Base-by-base conservation (phyloP, 257 asterid genomes). In the Solanum ossicruentum region DNA sequence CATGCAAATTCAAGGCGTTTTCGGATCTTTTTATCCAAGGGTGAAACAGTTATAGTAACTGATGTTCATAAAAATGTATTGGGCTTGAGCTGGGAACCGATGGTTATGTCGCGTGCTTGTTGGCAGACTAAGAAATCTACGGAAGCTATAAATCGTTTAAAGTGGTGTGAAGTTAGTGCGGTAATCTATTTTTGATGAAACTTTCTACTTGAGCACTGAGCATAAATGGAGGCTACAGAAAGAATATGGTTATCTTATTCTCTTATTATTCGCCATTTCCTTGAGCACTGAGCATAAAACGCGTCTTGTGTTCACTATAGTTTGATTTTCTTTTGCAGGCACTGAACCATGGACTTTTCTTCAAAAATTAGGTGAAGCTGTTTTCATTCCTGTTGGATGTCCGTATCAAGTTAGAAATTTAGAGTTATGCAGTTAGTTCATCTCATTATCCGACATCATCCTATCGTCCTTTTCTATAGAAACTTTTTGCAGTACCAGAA, bases 1-100 rank as follows among this genome's bases (percentile, higher is more conserved):
- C 88, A 41, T 55, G 90, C 84, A 82, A 95, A 93, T 87, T 80
- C 90, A 89, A 87, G 88, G 85, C 98, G 93, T 92, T 95, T 96
- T 85, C 94, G 87, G 78, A 84, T 91, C 87, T 97, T 93, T 80
- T 93, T 97, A 98, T 82, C 88, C 58, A 92, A 87, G 90, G 99
- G 98, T 2, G 97, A 96, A 86, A 98, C 98, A 12, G 95, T 94
- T 65, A 86, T 96, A 84, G 98, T 95, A 65, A 93, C 94, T 86
- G 84, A 93, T 72, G 97, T 95, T 81, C 96, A 93, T 57, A 97
- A 91, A 36, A 91, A 93, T 56, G 88, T 95, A 13, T 41, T 61
- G 84, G 99, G 99, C 67, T 89, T 95, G 94, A 96, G 99, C 90
- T 96, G 99, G 99, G 98, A 96, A 85, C 98, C 99, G 20, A 93